Base-by-base conservation (phyloP, 441 rosid genomes). In the Gossypium gossypioides region DNA sequence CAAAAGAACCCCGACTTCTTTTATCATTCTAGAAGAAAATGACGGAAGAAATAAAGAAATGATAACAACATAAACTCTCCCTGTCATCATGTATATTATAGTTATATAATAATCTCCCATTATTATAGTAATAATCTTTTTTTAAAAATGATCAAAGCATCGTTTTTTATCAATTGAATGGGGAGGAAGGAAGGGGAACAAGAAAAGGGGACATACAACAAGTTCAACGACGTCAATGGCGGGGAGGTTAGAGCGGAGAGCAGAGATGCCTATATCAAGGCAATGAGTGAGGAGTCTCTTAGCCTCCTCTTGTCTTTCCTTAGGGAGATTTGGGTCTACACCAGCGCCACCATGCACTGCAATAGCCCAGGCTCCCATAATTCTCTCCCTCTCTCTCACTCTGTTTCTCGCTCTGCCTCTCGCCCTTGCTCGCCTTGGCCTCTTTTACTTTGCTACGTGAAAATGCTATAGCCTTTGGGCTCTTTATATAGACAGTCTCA, bases 291-390 rank as follows among this genome's bases (percentile, higher is more conserved):
- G 86, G 83, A 93, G 96, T 77, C 73, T 75, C 76, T 91, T 93
- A 25, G 98, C 97, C 59, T 86, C 83, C 68, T 93, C 95, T 57
- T 93, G 98, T 19, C 93, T 80, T 66, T 88, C 84, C 0, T 27
- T 73, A 2, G 97, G 97, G 78, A 93, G 96, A 79, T 90, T 88
- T 0, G 98, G 96, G 82, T 93, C 98, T 7, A 93, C 85, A 19
- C 97, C 98, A 19, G 98, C 97, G 81, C 98, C 98, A 10, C 98
- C 98, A 70, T 91, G 98, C 81, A 93, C 90, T 12, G 95, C 97
- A 15, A 93, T 93, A 55, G 98, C 98, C 97, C 98, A 90, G 5
- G 83, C 83, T 48, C 89, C 97, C 96, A 91, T 93, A 27, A 1
- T 5, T 50, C 46, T 29, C 5, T 55, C 24, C 19, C 22, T 57